These are phyloP conservation scores for Backusella tuberculispora DNA, from an alignment of 192 early-diverging fungal species.

Conservation along the genomic window DNA sequence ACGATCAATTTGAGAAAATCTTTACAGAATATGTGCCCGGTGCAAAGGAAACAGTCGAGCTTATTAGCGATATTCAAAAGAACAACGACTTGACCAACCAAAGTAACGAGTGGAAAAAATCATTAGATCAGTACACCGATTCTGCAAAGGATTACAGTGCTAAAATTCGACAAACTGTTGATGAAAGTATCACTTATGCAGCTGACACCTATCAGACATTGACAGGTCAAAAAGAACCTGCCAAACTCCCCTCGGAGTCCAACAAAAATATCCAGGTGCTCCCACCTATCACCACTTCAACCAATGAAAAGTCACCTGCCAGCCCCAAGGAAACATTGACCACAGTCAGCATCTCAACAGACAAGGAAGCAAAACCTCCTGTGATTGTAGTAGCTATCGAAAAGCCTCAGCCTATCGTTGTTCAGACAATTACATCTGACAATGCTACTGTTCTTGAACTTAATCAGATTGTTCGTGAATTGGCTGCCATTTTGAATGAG, in stretches of 20 bases:
- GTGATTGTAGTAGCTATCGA: constrained; percentile 10
- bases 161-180: constrained; percentile 25
- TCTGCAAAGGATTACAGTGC: constrained; percentile 27
- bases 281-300: neutral
- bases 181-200: constrained; percentile 38
- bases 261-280: neutral
- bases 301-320: neutral
- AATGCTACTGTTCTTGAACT: constrained; percentile 36
- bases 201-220: constrained; percentile 33
- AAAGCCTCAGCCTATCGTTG: neutral
- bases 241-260: neutral
- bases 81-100: constrained; percentile 43
- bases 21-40: constrained; percentile 65
- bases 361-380: neutral
- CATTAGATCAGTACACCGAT: constrained; percentile 16
- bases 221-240: constrained; percentile 10
- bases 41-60: constrained; percentile 52
- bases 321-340: neutral
- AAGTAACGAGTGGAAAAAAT: constrained; percentile 35
- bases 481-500: constrained; percentile 22
- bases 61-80: constrained; percentile 51
- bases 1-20: constrained; percentile 56
- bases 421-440: constrained; percentile 22
- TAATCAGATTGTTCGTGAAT: constrained; percentile 33
- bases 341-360: neutral